Base-by-base conservation (phyloP, 192 early-diverging fungal genomes). In the Obelidium mucronatum region DNA sequence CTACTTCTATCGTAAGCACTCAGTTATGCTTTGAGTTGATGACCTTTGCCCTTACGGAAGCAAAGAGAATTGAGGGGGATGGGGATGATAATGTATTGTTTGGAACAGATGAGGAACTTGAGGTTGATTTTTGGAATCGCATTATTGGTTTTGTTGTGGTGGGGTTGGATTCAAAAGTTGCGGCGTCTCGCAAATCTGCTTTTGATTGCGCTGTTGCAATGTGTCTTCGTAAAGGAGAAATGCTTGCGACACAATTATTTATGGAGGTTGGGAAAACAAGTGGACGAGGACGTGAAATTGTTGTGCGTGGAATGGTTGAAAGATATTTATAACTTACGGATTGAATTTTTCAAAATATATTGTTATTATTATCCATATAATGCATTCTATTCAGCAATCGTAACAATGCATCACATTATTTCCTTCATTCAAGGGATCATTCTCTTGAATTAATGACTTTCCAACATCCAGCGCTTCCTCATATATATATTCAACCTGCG, bases 191-290 rank as follows among this genome's bases (percentile, higher is more conserved):
- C 3, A 70, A 56, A 44, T 28, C 56, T n/a, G 76, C 76, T 1
- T 77, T 77, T 70, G 53, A 67, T 31, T 67, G 24, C 24, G 56
- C 67, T 11, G 64, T 77, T 8, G 76, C 76, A 15, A 28, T 76
- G 1, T 68, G 44, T 19, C 11, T 15, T 17, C 37, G 75, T 17
- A 48, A 37, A 34, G 65, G 54, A 33, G 51, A 30, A 3, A 40
- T 33, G 8, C 26, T 70, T 8, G 17, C 26, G 15, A 42, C 44
- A 17, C 2, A 19, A 1, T 19, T 76, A 2, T 76, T 55, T 36
- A 64, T 15, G 4, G 64, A 40, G 28, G 75, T 76, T 53, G 42
- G 54, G 19, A 28, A 22, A 40, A 54, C 5, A 65, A 67, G 66
- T 53, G 75, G 75, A 54, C 8, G 22, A 5, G 24, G 28, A 13